Percentiles rank a stretch among this genome's conserved stretches.
These are phyloP conservation scores for Lagerstroemia speciosa DNA, from an alignment of 345 rosid genomes.

Conservation along the genomic window DNA sequence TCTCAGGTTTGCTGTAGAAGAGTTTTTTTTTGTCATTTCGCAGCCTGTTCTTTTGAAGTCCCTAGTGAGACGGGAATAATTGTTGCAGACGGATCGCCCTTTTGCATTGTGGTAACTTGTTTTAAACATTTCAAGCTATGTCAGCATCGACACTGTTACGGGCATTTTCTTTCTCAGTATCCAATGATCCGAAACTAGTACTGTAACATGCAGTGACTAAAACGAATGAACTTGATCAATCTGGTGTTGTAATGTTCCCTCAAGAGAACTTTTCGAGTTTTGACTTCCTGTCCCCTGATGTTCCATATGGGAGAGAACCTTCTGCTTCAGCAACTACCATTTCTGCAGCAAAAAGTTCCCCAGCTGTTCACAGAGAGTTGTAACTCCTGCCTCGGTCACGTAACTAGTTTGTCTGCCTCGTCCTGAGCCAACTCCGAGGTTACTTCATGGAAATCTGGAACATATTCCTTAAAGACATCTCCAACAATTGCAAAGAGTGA, in stretches of 20 bases:
- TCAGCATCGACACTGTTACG: neutral
- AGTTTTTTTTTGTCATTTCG: neutral
- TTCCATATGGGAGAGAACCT: neutral
- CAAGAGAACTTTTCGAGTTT: neutral
- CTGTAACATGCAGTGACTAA: neutral
- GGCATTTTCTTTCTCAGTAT: neutral
- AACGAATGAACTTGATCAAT: neutral
- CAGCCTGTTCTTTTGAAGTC: neutral
- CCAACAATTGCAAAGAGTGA: neutral
- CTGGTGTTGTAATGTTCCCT: neutral
- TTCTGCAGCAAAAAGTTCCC: neutral
- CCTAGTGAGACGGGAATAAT: neutral
- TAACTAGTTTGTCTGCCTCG: constrained; percentile 56
- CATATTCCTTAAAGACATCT: constrained; percentile 46
- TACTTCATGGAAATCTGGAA: constrained; percentile 60
- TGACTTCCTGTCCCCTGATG: neutral
- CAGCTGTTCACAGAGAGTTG: constrained; percentile 11
- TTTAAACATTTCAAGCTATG: neutral
- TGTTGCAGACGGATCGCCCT: neutral
- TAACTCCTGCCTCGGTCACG: constrained; percentile 48
- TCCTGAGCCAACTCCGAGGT: constrained; percentile 81
- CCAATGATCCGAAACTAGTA: neutral
- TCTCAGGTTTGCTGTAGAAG: constrained; percentile 1
- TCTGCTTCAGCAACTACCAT: neutral
- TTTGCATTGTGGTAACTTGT: neutral